Conservation (phyloP, 768 basidiomycete species). For the Suillus variegatus region DNA sequence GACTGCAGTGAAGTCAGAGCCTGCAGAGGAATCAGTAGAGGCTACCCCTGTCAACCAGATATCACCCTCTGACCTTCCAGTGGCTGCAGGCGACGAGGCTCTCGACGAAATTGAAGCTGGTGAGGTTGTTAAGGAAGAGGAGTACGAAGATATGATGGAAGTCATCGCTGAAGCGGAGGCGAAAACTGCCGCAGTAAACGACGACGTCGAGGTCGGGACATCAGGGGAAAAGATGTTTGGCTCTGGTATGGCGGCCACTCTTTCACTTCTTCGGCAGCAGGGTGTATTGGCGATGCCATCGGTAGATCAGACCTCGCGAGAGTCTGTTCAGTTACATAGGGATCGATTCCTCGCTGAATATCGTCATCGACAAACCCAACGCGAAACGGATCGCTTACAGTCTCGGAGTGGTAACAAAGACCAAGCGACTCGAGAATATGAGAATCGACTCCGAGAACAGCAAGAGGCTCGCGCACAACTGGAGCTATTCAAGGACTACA, state of each 20-base stretch:
- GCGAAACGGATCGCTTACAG: constrained; percentile 78
- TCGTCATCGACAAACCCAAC: constrained; percentile 69
- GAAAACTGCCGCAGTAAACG: constrained; percentile 33
- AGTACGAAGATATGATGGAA: constrained; percentile 73
- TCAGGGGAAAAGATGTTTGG: constrained; percentile 78
- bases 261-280: constrained; percentile 87
- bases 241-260: constrained; percentile 84
- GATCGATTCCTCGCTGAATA: constrained; percentile 92
- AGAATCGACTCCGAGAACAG: constrained; percentile 89
- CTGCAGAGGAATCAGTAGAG: constrained; percentile 33
- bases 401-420: constrained; percentile 83
- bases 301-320: constrained; percentile 71
- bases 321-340: constrained; percentile 78
- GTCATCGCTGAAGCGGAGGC: constrained; percentile 66
- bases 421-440: constrained; percentile 92
- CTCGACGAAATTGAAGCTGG: constrained; percentile 82
- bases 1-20: constrained; percentile 51
- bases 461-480: constrained; percentile 82
- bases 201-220: constrained; percentile 53
- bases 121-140: constrained; percentile 82
- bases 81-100: constrained; percentile 58
- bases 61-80: constrained; percentile 56
- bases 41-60: constrained; percentile 32
- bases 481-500: constrained; percentile 90
- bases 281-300: constrained; percentile 75